A percentile compares a stretch with the other conserved stretches of the same genome.
phyloP scores from a whole-genome alignment of 2,329 filamentous ascomycete species.

The Botrytis cinerea region DNA sequence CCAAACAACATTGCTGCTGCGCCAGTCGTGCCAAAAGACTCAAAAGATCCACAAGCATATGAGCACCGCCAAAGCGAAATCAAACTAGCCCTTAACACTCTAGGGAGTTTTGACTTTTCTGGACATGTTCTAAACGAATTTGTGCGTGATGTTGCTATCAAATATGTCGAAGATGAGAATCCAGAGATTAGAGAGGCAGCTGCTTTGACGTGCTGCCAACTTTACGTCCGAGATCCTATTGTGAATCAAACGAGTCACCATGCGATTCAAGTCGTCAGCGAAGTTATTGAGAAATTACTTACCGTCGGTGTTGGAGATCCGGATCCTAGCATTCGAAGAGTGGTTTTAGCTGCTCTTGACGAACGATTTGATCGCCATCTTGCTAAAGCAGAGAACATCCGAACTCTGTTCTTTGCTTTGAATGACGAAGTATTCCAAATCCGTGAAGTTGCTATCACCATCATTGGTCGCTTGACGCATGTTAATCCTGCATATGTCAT shows the following conservation, averaged over 20 bases:
- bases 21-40: slow-evolving; percentile 83
- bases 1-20: slow-evolving; percentile 77
- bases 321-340: slow-evolving; percentile 83
- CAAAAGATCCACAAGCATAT: slow-evolving; percentile 78
- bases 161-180: slow-evolving; percentile 96
- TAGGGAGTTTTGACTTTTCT: slow-evolving; percentile 97
- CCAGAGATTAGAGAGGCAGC: slow-evolving; percentile 91
- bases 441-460: slow-evolving; percentile 90
- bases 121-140: slow-evolving; percentile 97
- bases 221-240: slow-evolving; percentile 95
- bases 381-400: slow-evolving; percentile 96
- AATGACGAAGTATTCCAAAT: slow-evolving; percentile 95
- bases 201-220: slow-evolving; percentile 93
- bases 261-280: slow-evolving; percentile 93
- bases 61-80: slow-evolving; percentile 83
- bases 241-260: slow-evolving; percentile 98
- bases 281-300: slow-evolving; percentile 95
- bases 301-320: slow-evolving; percentile 93
- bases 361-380: slow-evolving; percentile 93
- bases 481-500: slow-evolving; percentile 98
- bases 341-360: slow-evolving; percentile 86
- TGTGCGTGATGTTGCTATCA: slow-evolving; percentile 95
- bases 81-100: slow-evolving; percentile 86
- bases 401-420: slow-evolving; percentile 89
- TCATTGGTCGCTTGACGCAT: slow-evolving; percentile 88